Conservation (phyloP, 768 basidiomycete species). For the Amanita muscaria region DNA sequence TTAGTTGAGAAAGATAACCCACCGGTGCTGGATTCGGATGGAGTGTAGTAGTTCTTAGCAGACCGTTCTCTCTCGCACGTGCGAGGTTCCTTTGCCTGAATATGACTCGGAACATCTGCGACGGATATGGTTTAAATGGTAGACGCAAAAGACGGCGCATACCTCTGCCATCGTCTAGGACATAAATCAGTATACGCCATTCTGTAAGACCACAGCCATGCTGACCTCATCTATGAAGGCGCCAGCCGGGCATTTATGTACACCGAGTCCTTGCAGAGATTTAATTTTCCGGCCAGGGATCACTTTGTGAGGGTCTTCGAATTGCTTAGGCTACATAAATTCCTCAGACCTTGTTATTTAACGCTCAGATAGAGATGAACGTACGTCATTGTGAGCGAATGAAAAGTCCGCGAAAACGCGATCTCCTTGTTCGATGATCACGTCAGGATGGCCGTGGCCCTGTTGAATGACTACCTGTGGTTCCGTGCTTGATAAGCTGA, state of each 20-base stretch:
- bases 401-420: conserved; percentile 12
- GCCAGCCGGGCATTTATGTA: conserved; percentile 18
- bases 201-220: not conserved
- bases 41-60: not conserved
- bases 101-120: conserved; percentile 3
- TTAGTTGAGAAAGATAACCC: not conserved
- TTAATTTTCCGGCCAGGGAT: conserved; percentile 8
- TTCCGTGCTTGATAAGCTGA: not conserved
- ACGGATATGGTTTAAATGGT: not conserved
- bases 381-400: conserved; percentile 12
- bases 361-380: not conserved
- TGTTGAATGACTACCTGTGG: not conserved
- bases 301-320: conserved; percentile 9
- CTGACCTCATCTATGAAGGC: conserved; percentile 17
- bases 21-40: conserved; percentile 2
- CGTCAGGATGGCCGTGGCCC: conserved; percentile 6
- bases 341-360: not conserved
- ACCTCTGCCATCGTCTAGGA: conserved; percentile 20
- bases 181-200: not conserved
- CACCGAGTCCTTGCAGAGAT: conserved; percentile 16
- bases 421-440: conserved; percentile 13
- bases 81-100: not conserved
- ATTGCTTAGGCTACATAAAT: conserved; percentile 9
- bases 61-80: not conserved
- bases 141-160: not conserved